Evolutionary conservation across 2,329 filamentous ascomycete species (phyloP).

Genomic region (Waltergamsia citrina): DNA sequence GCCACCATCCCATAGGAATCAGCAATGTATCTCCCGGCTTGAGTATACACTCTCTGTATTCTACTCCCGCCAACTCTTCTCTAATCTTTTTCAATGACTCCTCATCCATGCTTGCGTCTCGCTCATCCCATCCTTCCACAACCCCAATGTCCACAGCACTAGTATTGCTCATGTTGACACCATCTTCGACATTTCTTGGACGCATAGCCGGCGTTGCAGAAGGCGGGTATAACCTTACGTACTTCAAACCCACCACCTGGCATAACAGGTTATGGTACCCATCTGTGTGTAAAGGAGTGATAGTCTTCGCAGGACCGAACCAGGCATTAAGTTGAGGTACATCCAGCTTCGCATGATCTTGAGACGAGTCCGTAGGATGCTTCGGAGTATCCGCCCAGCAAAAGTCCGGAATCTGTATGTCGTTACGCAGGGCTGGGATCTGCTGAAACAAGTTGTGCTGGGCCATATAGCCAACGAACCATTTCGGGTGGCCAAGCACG

Average conservation of each 20-base stretch:
- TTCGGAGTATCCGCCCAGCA: conserved; percentile 65
- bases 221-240: conserved; percentile 80
- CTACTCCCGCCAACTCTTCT: conserved; percentile 43
- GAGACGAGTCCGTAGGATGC: conserved; percentile 28
- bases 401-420: conserved; percentile 75
- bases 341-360: conserved; percentile 31
- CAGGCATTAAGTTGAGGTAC: conserved; percentile 77
- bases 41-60: conserved; percentile 70
- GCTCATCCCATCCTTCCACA: conserved; percentile 50
- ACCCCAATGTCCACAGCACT: conserved; percentile 68
- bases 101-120: conserved; percentile 12
- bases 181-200: conserved; percentile 52
- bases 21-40: conserved; percentile 77
- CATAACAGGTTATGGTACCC: conserved; percentile 88
- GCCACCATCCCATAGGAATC: conserved; percentile 95
- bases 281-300: conserved; percentile 89
- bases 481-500: conserved; percentile 31
- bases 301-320: conserved; percentile 82
- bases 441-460: conserved; percentile 84
- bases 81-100: conserved; percentile 26
- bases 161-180: conserved; percentile 90
- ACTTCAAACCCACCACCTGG: conserved; percentile 85
- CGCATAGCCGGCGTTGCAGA: conserved; percentile 46
- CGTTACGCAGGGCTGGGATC: conserved; percentile 64
- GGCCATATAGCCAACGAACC: conserved; percentile 64